Evolutionary conservation across 2,329 filamentous ascomycete species (phyloP).

Genomic region (Stachybotrys chlorohalonatus): DNA sequence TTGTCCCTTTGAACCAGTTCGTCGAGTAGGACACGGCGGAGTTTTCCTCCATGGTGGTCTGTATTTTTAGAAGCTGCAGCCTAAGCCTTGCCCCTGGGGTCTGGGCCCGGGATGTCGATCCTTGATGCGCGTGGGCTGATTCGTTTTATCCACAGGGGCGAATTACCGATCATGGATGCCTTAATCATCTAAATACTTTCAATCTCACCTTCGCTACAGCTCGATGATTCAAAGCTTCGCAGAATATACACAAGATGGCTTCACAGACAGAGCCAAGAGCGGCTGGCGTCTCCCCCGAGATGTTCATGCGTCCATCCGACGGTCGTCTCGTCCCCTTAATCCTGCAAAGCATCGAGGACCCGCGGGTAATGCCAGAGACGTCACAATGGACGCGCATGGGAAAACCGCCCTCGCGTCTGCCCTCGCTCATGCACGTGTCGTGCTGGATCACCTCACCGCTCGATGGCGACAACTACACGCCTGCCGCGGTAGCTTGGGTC

Average conservation of each 20-base stretch:
- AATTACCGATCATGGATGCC: no score
- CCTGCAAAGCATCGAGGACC: constrained; percentile 1
- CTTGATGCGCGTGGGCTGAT: not conserved
- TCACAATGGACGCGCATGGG: constrained; percentile 4
- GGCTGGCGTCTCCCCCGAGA: not conserved
- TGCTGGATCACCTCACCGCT: constrained; percentile 4
- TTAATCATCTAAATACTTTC: not conserved
- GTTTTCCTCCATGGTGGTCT: constrained; percentile 5
- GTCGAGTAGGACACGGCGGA: not conserved
- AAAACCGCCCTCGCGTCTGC: not conserved
- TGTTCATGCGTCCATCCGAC: constrained; percentile 1
- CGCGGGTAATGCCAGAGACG: constrained; percentile 1
- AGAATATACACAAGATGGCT: not conserved
- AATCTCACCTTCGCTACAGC: not conserved
- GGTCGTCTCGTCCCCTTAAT: constrained; percentile 4
- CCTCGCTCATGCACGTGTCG: not conserved
- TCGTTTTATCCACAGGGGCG: not conserved
- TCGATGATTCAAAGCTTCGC: not conserved
- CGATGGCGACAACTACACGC: not conserved
- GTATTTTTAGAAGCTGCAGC: not conserved
- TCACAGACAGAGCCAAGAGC: not conserved
- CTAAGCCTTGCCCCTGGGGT: no score
- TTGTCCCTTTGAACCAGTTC: no score
- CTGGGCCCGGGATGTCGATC: not conserved
- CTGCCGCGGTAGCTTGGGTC: not conserved